Evolutionary conservation across 2,329 filamentous ascomycete genomes (phyloP), one percentile per base, ranked within the genome.

Genomic region (Dothistroma pini): DNA sequence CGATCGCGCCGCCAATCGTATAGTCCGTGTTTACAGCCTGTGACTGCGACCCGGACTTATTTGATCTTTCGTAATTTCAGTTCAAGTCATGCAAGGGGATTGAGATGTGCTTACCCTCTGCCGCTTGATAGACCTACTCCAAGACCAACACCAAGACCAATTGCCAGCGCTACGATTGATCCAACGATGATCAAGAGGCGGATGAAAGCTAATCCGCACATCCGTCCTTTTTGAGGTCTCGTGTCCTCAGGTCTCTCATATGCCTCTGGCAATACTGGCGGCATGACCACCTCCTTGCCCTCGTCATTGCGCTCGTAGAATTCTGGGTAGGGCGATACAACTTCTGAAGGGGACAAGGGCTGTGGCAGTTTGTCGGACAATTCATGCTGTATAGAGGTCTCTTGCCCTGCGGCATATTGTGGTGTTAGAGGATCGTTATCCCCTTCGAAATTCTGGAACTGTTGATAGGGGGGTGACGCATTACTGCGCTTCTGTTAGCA

Each of bases 1-100:
- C 70, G 6, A 79, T 71, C 2, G 75, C 68, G 14, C 77, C 77
- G 16, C 77, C 77, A 25, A 79, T 75, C 32, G 64, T 54, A 56
- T 72, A 72, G 10, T 69, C 55, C 9, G 61, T 53, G 14, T 64
- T 59, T 0, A 49, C 61, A 8, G 62, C 7, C 11, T 25, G 41
- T 16, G 57, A 22, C 21, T 10, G 47, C 47, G 47, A 50, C 8
- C 11, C 47, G 25, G 47, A 29, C 7, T 50, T 16, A 16, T 22
- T 29, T 0, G 65, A 44, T 4, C 34, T 52, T 12, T 59, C 2
- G 60, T 54, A 22, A 60, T 54, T 21, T 58, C 14, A 32, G 56
- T 31, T 22, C 34, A 16, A 10, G 52, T 50, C 5, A 49, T 57
- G 16, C 54, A 50, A 29, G 51, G 32, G 1, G 63, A 50, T 16